Conservation (phyloP, 306 rosid species). For the Cucumis sativus region Cucumber_9930_V3 NC_026660.2:26882001-26882500, state of each 20-base stretch:
- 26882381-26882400: conserved; percentile 2
- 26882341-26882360: not conserved
- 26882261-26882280: conserved; percentile 16
- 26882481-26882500: conserved; percentile 23
- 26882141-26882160: conserved; percentile 85
- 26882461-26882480: conserved; percentile 55
- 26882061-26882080: conserved; percentile 18
- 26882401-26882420: conserved; percentile 16
- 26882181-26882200: conserved; percentile 87
- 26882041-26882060: conserved; percentile 79
- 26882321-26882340: conserved; percentile 15
- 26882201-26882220: conserved; percentile 75
- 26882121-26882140: conserved; percentile 66
- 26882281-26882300: conserved; percentile 6
- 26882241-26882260: conserved; percentile 70
- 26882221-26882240: conserved; percentile 63
- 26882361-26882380: not conserved
- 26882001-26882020: conserved; percentile 50
- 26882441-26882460: conserved; percentile 37
- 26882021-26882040: conserved; percentile 42
- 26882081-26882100: not conserved
- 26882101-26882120: conserved; percentile 34
- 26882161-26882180: conserved; percentile 94
- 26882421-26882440: conserved; percentile 49
- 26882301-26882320: conserved; percentile 18